Evolutionary conservation across 306 rosid genomes (phyloP), one percentile per base, ranked within the genome.

Genomic region (Chamaecrista fasciculata): DNA sequence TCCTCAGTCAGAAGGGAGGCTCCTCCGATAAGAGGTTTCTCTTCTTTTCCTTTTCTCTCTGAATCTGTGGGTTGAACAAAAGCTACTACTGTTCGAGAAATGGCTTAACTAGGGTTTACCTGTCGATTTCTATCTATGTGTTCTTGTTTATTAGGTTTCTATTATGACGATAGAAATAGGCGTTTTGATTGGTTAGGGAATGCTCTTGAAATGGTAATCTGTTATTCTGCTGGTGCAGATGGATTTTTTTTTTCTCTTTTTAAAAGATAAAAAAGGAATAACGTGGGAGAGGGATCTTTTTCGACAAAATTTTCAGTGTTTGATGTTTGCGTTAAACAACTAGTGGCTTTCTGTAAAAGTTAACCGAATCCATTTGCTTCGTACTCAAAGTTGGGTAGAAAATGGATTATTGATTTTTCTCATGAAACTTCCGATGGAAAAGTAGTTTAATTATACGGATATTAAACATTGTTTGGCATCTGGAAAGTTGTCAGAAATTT

Each of bases 1-100:
- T 95, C 90, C 99, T 95, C 69, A 91, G 97, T 81, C 97, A 95
- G 88, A 95, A 87, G 82, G 99, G 99, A 23, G 96, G 97, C 33
- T 71, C 97, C 62, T 91, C 99, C 31, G 97, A 91, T 29, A 95
- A 87, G 84, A 91, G 97, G 99, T 91, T 58, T n/a, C 4, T 21
- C 5, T 26, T 58, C 23, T 67, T 69, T 28, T 15, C n/a, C 25
- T 63, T 68, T 8, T 68, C 66, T 18, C 5, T 46, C 29, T 24
- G 23, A 63, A 46, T n/a, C 20, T 43, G 26, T 62, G 44, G 1
- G 4, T 37, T 39, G 9, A 4, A 29, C 23, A 37, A 23, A 2
- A 23, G 15, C n/a, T n/a, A n/a, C n/a, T 62, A 12, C 3, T 23
- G 34, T 12, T 23, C 1, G 6, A 16, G 36, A 4, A 29, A 1